Evolutionary conservation across 2,329 filamentous ascomycete genomes (phyloP), one percentile per base, ranked within the genome.

Genomic region (Diaporthe capsici): DNA sequence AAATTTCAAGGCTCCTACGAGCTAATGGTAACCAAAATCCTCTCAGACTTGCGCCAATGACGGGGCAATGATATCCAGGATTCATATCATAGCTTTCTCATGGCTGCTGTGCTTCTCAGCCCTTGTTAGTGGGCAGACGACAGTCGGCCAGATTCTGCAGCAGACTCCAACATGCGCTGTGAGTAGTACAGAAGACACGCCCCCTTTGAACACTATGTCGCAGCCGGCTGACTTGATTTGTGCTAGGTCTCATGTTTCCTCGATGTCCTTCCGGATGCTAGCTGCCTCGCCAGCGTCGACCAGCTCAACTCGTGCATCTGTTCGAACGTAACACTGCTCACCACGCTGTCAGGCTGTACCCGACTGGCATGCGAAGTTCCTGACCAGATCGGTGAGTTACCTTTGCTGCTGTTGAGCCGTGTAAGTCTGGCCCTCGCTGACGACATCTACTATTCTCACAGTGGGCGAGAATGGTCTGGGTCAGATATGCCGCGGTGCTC

Each of bases 231-330:
- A 70, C 34, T 53, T 28, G 15, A 31, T 12, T 28, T 12, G 13
- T 28, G 12, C 15, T 51, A 74, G 72, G 39, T 42, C 20, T 57
- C 72, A 7, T 74, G 72, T 42, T 70, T 74, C 53, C 63, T 74
- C 58, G 49, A 47, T 10, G 34, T 67, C 28, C 25, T 68, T 1
- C 49, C 72, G 13, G 28, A 57, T n/a, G 20, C 53, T 31, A 39
- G 39, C 42, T 74, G 72, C 31, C 28, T 74, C 2, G 28, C 61
- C 51, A 57, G 57, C 53, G 15, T 74, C 12, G 61, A 49, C 39
- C 37, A 47, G 10, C 72, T 74, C 37, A 74, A 57, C 72, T 74
- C 72, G 10, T 75, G 67, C 25, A 39, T 75, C 55, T 75, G 67
- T 42, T 55, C 73, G 10, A 72, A 71, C 28, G 22, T n/a, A 12